Evolutionary conservation across 108 stramenopile species (phyloP).

Genomic region (Nitzschia inconspicua): DNA sequence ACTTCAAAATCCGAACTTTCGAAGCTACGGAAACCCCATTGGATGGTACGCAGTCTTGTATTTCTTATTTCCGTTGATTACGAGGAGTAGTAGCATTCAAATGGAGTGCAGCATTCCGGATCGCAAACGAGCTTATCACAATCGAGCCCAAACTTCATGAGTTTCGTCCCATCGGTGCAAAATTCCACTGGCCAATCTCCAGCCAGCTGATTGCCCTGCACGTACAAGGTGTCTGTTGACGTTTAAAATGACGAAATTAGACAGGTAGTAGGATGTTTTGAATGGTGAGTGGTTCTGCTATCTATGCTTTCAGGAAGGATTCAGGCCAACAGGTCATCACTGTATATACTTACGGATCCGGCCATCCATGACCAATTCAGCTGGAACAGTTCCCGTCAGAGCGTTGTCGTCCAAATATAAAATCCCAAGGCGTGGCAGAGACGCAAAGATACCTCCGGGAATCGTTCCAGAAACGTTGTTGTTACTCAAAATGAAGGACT

Average conservation of each 20-base stretch:
- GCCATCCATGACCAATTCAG: slow-evolving; percentile 20
- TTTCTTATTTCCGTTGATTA: too few species aligned
- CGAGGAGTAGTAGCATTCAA: slow-evolving; percentile 15
- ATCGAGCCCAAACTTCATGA: slow-evolving; percentile 30
- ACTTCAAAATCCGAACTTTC: too few species aligned
- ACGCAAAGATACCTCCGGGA: slow-evolving; percentile 15
- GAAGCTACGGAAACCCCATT: too few species aligned
- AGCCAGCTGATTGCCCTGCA: slow-evolving; percentile 37
- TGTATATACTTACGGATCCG: slow-evolving; percentile 29
- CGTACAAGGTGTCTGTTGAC: slow-evolving; percentile 25
- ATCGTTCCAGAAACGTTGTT: slow-evolving; percentile 41
- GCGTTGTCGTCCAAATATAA: slow-evolving; percentile 40
- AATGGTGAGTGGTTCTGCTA: background rate
- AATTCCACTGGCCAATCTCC: slow-evolving; percentile 40
- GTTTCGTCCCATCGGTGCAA: slow-evolving; percentile 15
- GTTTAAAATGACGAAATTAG: background rate
- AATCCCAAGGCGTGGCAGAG: slow-evolving; percentile 20
- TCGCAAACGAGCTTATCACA: slow-evolving; percentile 25
- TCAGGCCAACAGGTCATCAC: background rate
- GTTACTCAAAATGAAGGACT: background rate
- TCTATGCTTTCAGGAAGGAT: background rate
- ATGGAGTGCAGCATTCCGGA: slow-evolving; percentile 11
- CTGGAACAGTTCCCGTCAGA: slow-evolving; percentile 36
- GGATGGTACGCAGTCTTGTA: too few species aligned
- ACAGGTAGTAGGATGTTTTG: background rate